phyloP scores from a whole-genome alignment of 2,329 filamentous ascomycete genomes.

The Orbilia oligospora region DNA sequence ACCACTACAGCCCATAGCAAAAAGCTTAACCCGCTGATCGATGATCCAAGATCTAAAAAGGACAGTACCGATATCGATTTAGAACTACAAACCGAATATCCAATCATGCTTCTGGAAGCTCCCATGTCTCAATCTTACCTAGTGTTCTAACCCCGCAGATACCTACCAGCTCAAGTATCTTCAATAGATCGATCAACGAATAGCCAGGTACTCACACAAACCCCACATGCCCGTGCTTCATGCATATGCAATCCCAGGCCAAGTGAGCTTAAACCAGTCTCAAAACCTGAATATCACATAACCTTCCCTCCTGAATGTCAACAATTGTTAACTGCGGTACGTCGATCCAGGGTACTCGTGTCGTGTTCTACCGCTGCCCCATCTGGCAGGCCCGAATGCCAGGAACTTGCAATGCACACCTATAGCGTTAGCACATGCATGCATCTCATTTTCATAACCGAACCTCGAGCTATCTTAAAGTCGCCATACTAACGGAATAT shows the following conservation, averaged over 20 bases:
- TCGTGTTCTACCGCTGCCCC: not conserved
- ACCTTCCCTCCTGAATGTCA: not conserved
- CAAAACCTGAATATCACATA: slow-evolving; percentile 13
- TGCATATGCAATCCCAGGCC: not conserved
- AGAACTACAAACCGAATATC: not conserved
- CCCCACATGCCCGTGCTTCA: not conserved
- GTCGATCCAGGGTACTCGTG: not conserved
- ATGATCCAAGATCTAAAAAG: not conserved
- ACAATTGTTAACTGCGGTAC: slow-evolving; percentile 31
- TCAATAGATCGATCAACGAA: not conserved
- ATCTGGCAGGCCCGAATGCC: slow-evolving; percentile 25
- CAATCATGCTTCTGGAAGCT: slow-evolving; percentile 22
- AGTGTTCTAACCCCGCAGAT: slow-evolving; percentile 26
- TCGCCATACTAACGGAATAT: slow-evolving; percentile 17
- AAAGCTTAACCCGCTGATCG: not conserved
- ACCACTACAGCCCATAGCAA: no score
- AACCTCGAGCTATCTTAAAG: not conserved
- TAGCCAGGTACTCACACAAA: no score
- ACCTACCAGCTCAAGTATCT: slow-evolving; percentile 11
- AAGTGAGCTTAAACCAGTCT: slow-evolving; percentile 25
- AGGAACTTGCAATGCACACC: not conserved
- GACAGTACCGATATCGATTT: not conserved
- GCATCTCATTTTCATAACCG: not conserved
- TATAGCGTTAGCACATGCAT: slow-evolving; percentile 13
- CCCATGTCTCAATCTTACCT: not conserved